Evolutionary conservation across 129 eudicot species (phyloP).

Genomic region (Apium graveolens): DNA sequence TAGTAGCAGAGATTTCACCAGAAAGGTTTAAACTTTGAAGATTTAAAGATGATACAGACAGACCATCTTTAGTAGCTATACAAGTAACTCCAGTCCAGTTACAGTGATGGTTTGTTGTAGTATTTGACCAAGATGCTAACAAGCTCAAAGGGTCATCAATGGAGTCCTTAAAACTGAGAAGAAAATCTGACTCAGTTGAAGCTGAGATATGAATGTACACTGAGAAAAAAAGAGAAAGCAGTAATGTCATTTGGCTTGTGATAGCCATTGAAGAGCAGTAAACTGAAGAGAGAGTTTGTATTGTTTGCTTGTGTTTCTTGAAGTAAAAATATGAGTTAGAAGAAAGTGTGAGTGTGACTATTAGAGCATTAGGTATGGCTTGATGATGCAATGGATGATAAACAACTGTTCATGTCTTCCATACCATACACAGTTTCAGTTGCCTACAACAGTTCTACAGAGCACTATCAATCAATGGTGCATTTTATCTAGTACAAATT

Average conservation of each 20-base stretch:
- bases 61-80: constrained; percentile 11
- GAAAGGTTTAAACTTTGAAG: constrained; percentile 79
- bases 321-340: constrained; percentile 21
- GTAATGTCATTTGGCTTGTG: constrained; percentile 25
- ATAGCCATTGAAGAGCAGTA: constrained; percentile 55
- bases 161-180: constrained; percentile 69
- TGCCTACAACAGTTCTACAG: background rate
- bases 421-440: background rate
- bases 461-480: constrained; percentile 1
- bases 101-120: constrained; percentile 52
- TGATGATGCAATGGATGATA: constrained; percentile 3
- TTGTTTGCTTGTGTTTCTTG: constrained; percentile 17
- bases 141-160: constrained; percentile 58
- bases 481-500: background rate
- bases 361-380: background rate
- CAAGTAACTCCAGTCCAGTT: constrained; percentile 93
- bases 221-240: constrained; percentile 21
- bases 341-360: background rate
- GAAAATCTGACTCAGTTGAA: constrained; percentile 50
- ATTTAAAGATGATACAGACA: constrained; percentile 42
- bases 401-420: constrained; percentile 1
- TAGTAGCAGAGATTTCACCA: constrained; percentile 68
- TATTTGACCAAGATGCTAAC: constrained; percentile 71
- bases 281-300: constrained; percentile 4
- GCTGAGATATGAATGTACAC: constrained; percentile 19